These are phyloP conservation scores for Microdochium nivale DNA, from an alignment of 2,329 filamentous ascomycete genomes.

Conservation along the genomic window DNA sequence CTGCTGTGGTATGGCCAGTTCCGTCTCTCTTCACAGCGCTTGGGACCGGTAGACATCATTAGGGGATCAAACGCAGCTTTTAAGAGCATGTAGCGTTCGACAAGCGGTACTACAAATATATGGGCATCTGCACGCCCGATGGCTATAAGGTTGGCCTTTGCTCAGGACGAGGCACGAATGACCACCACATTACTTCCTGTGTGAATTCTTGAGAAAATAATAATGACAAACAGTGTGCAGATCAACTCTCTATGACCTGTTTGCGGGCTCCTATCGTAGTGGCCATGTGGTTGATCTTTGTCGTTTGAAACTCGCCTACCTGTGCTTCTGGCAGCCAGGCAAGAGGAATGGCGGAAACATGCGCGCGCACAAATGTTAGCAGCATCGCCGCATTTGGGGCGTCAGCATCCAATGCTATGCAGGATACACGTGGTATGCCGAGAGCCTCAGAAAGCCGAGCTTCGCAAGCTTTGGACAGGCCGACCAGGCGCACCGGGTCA, in stretches of 20 bases:
- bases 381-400: conserved; percentile 50
- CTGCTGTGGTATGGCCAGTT: no score
- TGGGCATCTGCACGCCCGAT: no score
- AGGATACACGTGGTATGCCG: conserved; percentile 55
- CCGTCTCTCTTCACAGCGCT: no score
- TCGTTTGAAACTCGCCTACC: conserved; percentile 29
- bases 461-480: conserved; percentile 52
- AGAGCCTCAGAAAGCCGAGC: conserved; percentile 47
- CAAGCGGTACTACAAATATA: no score
- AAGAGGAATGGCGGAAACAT: conserved; percentile 42
- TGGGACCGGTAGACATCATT: no score
- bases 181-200: background rate
- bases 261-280: conserved; percentile 29
- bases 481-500: conserved; percentile 46
- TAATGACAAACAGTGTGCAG: background rate
- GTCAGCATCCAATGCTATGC: conserved; percentile 47
- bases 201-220: background rate
- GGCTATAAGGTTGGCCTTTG: no score
- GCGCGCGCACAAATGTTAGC: conserved; percentile 43
- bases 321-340: conserved; percentile 45
- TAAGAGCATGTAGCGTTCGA: no score
- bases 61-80: no score
- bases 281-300: conserved; percentile 37
- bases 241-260: conserved; percentile 8
- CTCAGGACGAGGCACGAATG: background rate